Percentiles rank a stretch among this genome's conserved stretches.
These are phyloP conservation scores for Mycothermus thermophilus DNA, from an alignment of 495 filamentous ascomycete species.

Conservation along the genomic window DNA sequence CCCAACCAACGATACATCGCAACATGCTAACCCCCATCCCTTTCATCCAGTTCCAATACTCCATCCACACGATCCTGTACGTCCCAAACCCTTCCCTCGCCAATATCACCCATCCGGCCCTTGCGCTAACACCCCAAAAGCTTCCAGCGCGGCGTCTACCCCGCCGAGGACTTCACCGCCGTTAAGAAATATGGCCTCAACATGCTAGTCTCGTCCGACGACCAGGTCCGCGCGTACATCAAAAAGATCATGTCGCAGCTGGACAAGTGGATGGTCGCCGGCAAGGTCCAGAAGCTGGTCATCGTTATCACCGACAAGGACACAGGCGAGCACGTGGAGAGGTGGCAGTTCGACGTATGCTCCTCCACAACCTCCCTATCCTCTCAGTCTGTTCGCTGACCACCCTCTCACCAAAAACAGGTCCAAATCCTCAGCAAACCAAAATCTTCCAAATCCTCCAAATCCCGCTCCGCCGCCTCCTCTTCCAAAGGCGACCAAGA, in stretches of 20 bases:
- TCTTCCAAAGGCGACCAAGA: constrained; percentile 34
- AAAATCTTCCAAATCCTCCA: constrained; percentile 29
- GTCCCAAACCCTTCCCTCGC: constrained; percentile 16
- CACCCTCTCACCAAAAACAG: constrained; percentile 9
- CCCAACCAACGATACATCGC: neutral
- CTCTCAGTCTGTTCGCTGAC: neutral
- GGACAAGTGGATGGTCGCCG: constrained; percentile 88
- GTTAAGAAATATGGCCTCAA: constrained; percentile 99
- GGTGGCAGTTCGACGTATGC: constrained; percentile 94
- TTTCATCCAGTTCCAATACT: constrained; percentile 72
- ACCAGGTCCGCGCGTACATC: constrained; percentile 97
- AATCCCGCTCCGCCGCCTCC: constrained; percentile 23
- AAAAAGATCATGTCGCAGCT: constrained; percentile 97
- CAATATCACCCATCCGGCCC: neutral
- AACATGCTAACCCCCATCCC: constrained; percentile 5
- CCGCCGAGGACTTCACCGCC: constrained; percentile 91
- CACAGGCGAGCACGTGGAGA: constrained; percentile 85
- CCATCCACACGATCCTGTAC: constrained; percentile 83
- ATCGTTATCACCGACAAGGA: constrained; percentile 93
- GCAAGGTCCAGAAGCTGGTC: constrained; percentile 93
- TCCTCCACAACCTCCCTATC: neutral
- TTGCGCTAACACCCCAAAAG: constrained; percentile 23
- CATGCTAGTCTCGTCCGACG: constrained; percentile 92
- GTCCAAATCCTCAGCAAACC: too few relatives aligned
- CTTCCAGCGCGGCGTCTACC: constrained; percentile 94